phyloP scores from a whole-genome alignment of 2,329 filamentous ascomycete species.

The Fusarium beomiforme region DNA sequence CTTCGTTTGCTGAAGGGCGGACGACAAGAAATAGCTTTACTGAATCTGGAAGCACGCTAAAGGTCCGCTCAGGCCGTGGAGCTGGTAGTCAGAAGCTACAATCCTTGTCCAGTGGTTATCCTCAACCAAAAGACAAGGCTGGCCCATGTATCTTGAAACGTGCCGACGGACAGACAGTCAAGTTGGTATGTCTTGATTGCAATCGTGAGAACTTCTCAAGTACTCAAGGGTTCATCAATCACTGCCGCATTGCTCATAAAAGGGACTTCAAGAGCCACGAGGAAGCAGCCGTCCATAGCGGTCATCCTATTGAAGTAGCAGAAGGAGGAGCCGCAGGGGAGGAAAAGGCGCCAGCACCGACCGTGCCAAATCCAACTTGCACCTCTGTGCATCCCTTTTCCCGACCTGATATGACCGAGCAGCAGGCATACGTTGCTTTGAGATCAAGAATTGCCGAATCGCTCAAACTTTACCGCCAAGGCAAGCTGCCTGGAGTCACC shows the following conservation, averaged over 20 bases:
- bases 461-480: slow-evolving; percentile 61
- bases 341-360: slow-evolving; percentile 36
- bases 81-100: slow-evolving; percentile 71
- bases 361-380: slow-evolving; percentile 18
- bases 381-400: slow-evolving; percentile 49
- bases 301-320: slow-evolving; percentile 75
- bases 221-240: slow-evolving; percentile 99
- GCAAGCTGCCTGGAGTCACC: slow-evolving; percentile 60
- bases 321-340: slow-evolving; percentile 38
- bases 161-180: slow-evolving; percentile 86
- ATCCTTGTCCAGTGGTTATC: slow-evolving; percentile 75
- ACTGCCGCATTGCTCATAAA: slow-evolving; percentile 95
- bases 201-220: slow-evolving; percentile 92
- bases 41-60: slow-evolving; percentile 55
- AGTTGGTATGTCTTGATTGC: slow-evolving; percentile 90
- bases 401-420: slow-evolving; percentile 60
- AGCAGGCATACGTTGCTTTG: slow-evolving; percentile 61
- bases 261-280: slow-evolving; percentile 96
- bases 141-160: slow-evolving; percentile 87
- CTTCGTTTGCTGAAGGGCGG: slow-evolving; percentile 71
- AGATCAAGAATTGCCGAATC: slow-evolving; percentile 65
- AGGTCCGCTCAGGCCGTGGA: slow-evolving; percentile 61
- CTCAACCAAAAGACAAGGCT: slow-evolving; percentile 80
- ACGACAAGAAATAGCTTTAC: slow-evolving; percentile 79
- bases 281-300: slow-evolving; percentile 88